A percentile compares a stretch with the other conserved stretches of the same genome.
These are phyloP conservation scores for Leucosporidium yakuticum DNA, from an alignment of 768 basidiomycete genomes.

Conservation along the genomic window DNA sequence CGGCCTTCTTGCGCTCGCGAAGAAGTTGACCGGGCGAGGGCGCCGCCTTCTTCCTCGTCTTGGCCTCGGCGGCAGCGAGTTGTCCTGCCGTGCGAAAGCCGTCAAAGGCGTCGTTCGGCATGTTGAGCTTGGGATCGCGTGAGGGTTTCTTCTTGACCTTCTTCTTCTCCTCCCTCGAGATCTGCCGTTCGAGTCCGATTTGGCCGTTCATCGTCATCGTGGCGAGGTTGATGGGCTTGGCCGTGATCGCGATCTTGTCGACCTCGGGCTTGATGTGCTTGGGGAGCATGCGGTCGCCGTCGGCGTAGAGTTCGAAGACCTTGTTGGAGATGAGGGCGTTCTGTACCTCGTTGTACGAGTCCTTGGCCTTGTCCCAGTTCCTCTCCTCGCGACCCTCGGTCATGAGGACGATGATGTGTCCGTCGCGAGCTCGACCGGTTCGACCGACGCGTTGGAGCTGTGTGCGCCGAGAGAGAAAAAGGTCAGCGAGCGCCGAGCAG, in stretches of 20 bases:
- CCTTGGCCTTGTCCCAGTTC: slow-evolving; percentile 83
- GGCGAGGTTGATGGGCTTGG: slow-evolving; percentile 19
- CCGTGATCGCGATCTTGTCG: slow-evolving; percentile 32
- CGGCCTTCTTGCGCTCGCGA: slow-evolving; percentile 21
- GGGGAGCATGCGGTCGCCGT: slow-evolving; percentile 80
- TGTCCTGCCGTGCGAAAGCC: slow-evolving; percentile 67
- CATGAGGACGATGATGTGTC: slow-evolving; percentile 82
- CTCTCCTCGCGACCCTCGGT: slow-evolving; percentile 83
- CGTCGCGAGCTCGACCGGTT: slow-evolving; percentile 86
- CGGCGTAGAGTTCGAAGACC: slow-evolving; percentile 80
- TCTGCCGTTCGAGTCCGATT: slow-evolving; percentile 12
- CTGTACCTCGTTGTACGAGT: slow-evolving; percentile 80
- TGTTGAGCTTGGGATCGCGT: slow-evolving; percentile 57
- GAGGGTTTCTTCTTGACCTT: slow-evolving; percentile 20
- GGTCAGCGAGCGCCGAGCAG: not conserved
- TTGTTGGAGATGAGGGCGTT: slow-evolving; percentile 77
- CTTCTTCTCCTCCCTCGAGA: slow-evolving; percentile 25
- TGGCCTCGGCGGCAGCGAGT: slow-evolving; percentile 47
- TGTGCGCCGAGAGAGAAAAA: not conserved
- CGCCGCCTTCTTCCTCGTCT: slow-evolving; percentile 10
- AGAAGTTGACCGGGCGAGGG: slow-evolving; percentile 18
- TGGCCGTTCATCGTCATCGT: slow-evolving; percentile 32
- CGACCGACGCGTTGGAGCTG: slow-evolving; percentile 94
- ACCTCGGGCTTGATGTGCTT: slow-evolving; percentile 53
- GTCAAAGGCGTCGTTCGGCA: slow-evolving; percentile 63